phyloP scores from a whole-genome alignment of 2,329 filamentous ascomycete species.

The Bisporella sp. region DNA sequence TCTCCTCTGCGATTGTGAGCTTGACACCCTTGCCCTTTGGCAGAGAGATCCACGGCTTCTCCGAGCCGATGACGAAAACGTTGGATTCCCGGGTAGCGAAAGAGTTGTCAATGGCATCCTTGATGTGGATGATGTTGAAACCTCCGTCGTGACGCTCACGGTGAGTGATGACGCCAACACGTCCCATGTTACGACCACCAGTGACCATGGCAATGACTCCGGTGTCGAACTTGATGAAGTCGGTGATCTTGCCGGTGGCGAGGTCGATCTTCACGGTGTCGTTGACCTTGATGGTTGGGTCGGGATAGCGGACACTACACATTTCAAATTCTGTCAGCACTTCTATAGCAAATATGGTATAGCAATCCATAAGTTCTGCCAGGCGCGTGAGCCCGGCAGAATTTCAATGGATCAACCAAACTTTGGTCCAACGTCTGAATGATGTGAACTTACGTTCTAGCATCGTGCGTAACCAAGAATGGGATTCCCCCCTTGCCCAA shows the following conservation, averaged over 20 bases:
- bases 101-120: constrained; percentile 99
- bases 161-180: constrained; percentile 99
- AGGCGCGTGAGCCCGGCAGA: background rate
- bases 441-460: constrained; percentile 99
- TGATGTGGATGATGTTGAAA: constrained; percentile 99
- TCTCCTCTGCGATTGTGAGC: constrained; percentile 98
- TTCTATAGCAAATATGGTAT: constrained; percentile 18
- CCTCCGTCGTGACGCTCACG: constrained; percentile 99
- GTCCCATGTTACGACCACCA: constrained; percentile 99
- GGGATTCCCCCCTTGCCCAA: constrained; percentile 99
- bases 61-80: constrained; percentile 97
- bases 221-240: constrained; percentile 98
- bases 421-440: constrained; percentile 99
- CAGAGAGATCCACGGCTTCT: constrained; percentile 99
- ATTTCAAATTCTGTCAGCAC: constrained; percentile 25
- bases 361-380: constrained; percentile 18
- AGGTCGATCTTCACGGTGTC: constrained; percentile 99
- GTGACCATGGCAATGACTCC: constrained; percentile 97
- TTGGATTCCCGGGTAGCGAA: constrained; percentile 99
- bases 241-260: constrained; percentile 91
- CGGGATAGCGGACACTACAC: constrained; percentile 94
- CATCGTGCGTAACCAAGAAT: constrained; percentile 99
- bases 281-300: constrained; percentile 98
- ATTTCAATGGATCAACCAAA: constrained; percentile 60
- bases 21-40: constrained; percentile 99